Evolutionary conservation across 129 eudicot genomes (phyloP).

Genomic region (Centaurea solstitialis): DNA sequence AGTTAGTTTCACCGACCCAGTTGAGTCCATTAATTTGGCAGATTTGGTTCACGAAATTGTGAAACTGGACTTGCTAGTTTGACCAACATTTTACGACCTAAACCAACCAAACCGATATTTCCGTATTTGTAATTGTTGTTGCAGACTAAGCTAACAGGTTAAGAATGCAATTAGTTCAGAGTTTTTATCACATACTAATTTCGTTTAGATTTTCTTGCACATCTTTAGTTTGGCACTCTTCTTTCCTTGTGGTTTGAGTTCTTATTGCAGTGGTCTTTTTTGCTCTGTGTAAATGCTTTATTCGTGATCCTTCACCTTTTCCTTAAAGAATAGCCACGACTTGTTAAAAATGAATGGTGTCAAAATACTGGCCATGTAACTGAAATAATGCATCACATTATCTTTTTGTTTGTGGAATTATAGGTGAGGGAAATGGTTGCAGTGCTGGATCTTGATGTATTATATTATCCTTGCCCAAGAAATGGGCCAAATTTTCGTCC

Average conservation of each 20-base stretch:
- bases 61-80: not conserved
- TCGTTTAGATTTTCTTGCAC: not conserved
- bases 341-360: not conserved
- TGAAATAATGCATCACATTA: not conserved
- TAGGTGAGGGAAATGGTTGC: slow-evolving; percentile 98
- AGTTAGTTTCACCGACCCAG: not conserved
- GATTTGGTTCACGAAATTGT: too few species aligned
- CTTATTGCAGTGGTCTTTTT: not conserved
- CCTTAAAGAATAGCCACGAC: not conserved
- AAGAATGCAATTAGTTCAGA: not conserved
- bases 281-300: not conserved
- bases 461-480: slow-evolving; percentile 95
- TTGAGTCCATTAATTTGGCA: not conserved
- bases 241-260: not conserved
- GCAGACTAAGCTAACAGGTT: not conserved
- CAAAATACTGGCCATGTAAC: not conserved
- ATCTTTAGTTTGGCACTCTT: not conserved
- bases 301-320: not conserved
- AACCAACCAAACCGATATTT: not conserved
- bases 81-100: not conserved
- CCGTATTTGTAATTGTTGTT: not conserved
- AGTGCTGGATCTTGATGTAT: slow-evolving; percentile 87
- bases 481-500: slow-evolving; percentile 96
- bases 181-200: not conserved
- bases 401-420: slow-evolving; percentile 9